Evolutionary conservation across 371 early-diverging fungal genomes (phyloP), one percentile per base, ranked within the genome.

Genomic region (Actinomortierella wolfii): DNA sequence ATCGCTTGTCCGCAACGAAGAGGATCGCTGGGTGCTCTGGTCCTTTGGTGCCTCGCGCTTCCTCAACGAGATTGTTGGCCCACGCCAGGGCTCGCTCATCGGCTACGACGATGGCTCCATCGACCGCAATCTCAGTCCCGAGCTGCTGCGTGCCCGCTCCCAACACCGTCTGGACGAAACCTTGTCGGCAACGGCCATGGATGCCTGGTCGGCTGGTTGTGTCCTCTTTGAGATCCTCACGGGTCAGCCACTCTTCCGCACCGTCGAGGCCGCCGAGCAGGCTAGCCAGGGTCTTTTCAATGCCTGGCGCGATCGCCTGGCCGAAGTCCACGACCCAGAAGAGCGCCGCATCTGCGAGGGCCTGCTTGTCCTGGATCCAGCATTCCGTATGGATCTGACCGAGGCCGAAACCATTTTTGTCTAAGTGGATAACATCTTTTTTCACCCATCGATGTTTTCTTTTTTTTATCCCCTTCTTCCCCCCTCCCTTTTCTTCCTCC

Each of bases 161-260:
- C 50, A 66, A 20, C 25, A 26, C 15, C 48, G 42, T 25, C 40
- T 73, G 67, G 73, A 73, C 24, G 24, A 66, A 14, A 73, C 67
- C 7, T 40, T 73, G 63, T 49, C 73, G 11, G 59, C 67, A 6
- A 51, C 67, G 13, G 46, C 57, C 18, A 73, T 73, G 73, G 73
- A 73, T 51, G 73, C 63, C n/a, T 73, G 73, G 73, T 61, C 73
- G 8, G 73, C 67, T 15, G 73, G 73, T 45, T 73, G 73, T 62
- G 73, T 73, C 5, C 34, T 73, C 17, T 73, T 73, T 42, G 73
- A 73, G 60, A 57, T 73, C 14, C 23, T 73, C 45, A 73, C 73
- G 0, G 73, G 73, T 14, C 73, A 73, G 42, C 57, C 67, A 1
- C 52, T 73, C 54, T 73, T 73, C 57, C 54, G 73, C 49, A 73